Percentiles rank a stretch among this genome's conserved stretches.
These are phyloP conservation scores for Dunaliella sp. DNA, from an alignment of 139 green algal genomes.

Conservation along the genomic window DNA sequence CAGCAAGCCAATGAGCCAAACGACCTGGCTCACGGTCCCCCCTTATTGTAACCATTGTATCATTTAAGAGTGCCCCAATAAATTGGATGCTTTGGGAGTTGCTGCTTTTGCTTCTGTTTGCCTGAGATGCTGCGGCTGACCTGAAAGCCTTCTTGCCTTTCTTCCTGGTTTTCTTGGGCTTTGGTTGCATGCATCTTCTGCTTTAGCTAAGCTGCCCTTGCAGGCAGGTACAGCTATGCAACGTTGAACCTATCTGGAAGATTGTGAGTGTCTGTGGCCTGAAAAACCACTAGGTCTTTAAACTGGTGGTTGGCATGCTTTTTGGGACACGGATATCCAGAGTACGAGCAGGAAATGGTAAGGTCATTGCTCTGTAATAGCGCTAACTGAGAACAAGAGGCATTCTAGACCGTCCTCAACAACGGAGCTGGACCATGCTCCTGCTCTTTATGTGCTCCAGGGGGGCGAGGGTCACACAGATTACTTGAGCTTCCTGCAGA, in stretches of 20 bases:
- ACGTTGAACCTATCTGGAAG: too few species aligned
- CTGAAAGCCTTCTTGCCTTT: not conserved
- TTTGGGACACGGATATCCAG: not conserved
- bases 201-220: not conserved
- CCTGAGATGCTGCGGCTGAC: not conserved
- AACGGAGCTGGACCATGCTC: too few species aligned
- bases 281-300: too few species aligned
- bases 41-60: too few species aligned
- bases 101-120: not conserved
- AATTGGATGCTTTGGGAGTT: not conserved
- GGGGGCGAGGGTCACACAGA: too few species aligned
- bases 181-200: not conserved
- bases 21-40: too few species aligned
- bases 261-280: too few species aligned
- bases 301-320: not conserved
- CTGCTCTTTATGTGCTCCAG: too few species aligned
- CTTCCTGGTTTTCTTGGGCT: not conserved
- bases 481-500: not conserved
- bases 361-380: too few species aligned
- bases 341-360: too few species aligned
- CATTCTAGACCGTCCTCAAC: too few species aligned
- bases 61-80: not conserved
- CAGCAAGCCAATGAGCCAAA: too few species aligned
- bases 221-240: not conserved
- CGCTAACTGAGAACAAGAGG: not conserved